Conservation (phyloP, 129 eudicot species). For the Smallanthus sonchifolius region DNA sequence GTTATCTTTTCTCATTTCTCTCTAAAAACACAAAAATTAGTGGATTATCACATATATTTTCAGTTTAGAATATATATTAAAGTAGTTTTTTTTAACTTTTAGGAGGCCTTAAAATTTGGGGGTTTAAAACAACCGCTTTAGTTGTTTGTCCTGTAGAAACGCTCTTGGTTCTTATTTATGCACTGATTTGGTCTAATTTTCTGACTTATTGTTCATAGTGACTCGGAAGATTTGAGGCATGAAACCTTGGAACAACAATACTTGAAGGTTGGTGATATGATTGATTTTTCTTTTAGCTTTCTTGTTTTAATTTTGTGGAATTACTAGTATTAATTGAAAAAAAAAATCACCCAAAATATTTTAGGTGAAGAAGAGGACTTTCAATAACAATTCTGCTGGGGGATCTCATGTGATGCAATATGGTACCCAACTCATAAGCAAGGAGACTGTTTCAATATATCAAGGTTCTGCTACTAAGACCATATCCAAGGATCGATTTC, state of each 20-base stretch:
- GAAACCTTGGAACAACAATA: conserved; percentile 72
- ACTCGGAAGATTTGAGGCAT: conserved; percentile 49
- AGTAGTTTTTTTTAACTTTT: no score
- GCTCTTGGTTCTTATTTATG: background rate
- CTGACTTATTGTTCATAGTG: conserved; percentile 39
- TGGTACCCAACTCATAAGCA: conserved; percentile 29
- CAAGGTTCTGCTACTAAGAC: conserved; percentile 39
- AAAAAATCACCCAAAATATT: background rate
- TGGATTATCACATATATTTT: no score
- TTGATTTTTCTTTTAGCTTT: background rate
- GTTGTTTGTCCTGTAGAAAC: no score
- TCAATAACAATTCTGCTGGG: background rate
- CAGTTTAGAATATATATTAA: no score
- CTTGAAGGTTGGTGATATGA: conserved; percentile 36
- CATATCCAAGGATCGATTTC: conserved; percentile 28
- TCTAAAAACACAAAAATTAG: no score
- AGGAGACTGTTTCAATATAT: conserved; percentile 28
- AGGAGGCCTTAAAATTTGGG: no score
- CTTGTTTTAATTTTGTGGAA: background rate
- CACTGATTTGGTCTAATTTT: background rate
- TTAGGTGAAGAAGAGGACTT: conserved; percentile 41
- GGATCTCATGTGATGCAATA: conserved; percentile 61
- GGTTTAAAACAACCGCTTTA: no score
- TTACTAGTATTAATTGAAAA: background rate
- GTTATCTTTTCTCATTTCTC: no score